Evolutionary conservation across 768 basidiomycete species (phyloP), one percentile per base, ranked within the genome.

Genomic region (Russula emetica): DNA sequence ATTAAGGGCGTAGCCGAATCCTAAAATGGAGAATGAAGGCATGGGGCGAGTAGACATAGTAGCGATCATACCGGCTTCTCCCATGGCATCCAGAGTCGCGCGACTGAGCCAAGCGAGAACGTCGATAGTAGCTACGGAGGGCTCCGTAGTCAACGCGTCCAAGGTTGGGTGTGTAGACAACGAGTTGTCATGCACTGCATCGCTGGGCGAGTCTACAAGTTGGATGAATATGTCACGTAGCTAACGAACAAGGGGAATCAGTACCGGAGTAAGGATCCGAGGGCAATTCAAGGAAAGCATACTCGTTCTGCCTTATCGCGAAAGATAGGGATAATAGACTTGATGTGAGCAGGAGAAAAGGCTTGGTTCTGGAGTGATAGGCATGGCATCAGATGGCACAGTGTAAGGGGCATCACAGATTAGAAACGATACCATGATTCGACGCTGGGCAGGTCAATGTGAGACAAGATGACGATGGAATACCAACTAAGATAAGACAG

Each of bases 11-110:
- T 78, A 82, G 69, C 73, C 77, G 69, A 87, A 89, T 68, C 87
- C 85, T 75, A 78, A 16, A 53, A 5, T 34, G 34, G 5, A 3
- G 11, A 34, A 40, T 42, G n/a, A 55, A 28, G 40, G 20, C 2
- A 58, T 30, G 52, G 9, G 13, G 50, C 30, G 38, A 53, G n/a
- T 28, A 32, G 57, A 9, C 59, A 20, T 4, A 42, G 26, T 10
- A 45, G 45, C 38, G 44, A 26, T 7, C 72, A 49, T 67, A 79
- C 85, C 85, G 7, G 90, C 86, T 42, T 87, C 76, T 10, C 89
- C 89, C 56, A 94, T 91, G 60, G 89, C 82, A 66, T 92, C 91
- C 10, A 92, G 76, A 4, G 89, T 90, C 55, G 82, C 81, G 60
- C 82, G 82, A 47, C 82, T 84, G 3, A 92, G 75, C 83, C 85